Conservation (phyloP, 305 asterid species). For the Fraxinus velutina region DNA sequence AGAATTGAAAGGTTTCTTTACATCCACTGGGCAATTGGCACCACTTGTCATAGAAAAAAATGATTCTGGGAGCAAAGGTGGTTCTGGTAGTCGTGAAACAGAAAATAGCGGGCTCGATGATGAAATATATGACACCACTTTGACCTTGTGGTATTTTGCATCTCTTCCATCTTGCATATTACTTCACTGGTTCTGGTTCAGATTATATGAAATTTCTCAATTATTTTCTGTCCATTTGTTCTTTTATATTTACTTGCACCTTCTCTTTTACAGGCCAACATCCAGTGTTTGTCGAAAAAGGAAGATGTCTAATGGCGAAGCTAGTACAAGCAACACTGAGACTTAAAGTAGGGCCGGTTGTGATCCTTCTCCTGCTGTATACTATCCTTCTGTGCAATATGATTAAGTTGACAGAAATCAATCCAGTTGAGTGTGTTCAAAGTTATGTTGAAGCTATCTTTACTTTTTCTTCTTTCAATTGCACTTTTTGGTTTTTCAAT, state of each 20-base stretch:
- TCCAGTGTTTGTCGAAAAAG: conserved; percentile 33
- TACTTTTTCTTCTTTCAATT: background rate
- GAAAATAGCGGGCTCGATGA: background rate
- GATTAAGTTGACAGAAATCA: background rate
- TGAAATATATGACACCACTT: conserved; percentile 46
- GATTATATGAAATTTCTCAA: background rate
- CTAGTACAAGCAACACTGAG: conserved; percentile 33
- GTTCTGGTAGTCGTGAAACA: conserved; percentile 24
- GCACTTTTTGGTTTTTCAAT: background rate
- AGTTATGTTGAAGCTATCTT: background rate
- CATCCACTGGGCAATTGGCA: conserved; percentile 7
- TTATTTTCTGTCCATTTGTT: background rate
- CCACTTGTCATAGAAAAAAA: background rate
- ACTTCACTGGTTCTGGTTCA: background rate
- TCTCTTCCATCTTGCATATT: background rate
- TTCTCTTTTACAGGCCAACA: conserved; percentile 18
- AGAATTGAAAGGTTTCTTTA: conserved; percentile 22
- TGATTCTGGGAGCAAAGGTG: background rate
- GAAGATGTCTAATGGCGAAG: conserved; percentile 42
- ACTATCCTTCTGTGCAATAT: background rate
- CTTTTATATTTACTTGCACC: conserved; percentile 31
- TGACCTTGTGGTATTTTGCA: conserved; percentile 51
- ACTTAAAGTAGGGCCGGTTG: conserved; percentile 10
- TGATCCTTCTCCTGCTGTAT: conserved; percentile 13
- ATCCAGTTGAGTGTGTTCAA: background rate